A percentile compares a stretch with the other conserved stretches of the same genome.
These are phyloP conservation scores for Elymus sibiricus DNA, from an alignment of 176 grass and related monocot genomes.

Conservation along the genomic window DNA sequence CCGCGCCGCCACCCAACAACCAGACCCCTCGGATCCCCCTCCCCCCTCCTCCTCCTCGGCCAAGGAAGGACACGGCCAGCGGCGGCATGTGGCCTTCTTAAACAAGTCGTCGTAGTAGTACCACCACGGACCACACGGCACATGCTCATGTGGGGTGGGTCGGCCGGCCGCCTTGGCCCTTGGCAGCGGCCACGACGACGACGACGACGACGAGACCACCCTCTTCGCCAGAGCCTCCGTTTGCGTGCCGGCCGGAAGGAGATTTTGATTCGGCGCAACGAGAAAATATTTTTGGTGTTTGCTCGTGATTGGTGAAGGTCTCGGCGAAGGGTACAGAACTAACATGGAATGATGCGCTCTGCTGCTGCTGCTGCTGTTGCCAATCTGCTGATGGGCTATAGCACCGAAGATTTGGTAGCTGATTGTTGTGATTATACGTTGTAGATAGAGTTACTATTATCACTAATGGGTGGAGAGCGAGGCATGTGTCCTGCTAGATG, in stretches of 20 bases:
- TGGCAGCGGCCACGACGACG: neutral
- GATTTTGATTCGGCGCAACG: neutral
- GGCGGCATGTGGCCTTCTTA: conserved; percentile 16
- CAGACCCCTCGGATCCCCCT: conserved; percentile 26
- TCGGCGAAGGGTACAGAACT: neutral
- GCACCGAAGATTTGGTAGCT: neutral
- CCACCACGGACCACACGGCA: neutral
- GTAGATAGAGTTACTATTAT: neutral
- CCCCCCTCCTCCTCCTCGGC: neutral
- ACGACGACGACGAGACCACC: neutral
- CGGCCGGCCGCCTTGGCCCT: neutral
- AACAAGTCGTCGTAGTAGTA: neutral
- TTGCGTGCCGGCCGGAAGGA: neutral
- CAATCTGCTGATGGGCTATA: too few species aligned
- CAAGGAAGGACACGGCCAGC: conserved; percentile 10
- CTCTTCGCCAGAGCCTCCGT: neutral
- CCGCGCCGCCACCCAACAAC: conserved; percentile 43
- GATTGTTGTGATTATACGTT: neutral
- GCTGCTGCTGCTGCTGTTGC: neutral
- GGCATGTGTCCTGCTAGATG: neutral
- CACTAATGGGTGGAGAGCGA: neutral
- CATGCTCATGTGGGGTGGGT: neutral
- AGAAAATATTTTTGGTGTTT: neutral
- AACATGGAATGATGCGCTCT: neutral
- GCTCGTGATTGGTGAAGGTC: neutral